Evolutionary conservation across 163 green algal genomes (phyloP).

Genomic region (Prototheca stagnorum): DNA sequence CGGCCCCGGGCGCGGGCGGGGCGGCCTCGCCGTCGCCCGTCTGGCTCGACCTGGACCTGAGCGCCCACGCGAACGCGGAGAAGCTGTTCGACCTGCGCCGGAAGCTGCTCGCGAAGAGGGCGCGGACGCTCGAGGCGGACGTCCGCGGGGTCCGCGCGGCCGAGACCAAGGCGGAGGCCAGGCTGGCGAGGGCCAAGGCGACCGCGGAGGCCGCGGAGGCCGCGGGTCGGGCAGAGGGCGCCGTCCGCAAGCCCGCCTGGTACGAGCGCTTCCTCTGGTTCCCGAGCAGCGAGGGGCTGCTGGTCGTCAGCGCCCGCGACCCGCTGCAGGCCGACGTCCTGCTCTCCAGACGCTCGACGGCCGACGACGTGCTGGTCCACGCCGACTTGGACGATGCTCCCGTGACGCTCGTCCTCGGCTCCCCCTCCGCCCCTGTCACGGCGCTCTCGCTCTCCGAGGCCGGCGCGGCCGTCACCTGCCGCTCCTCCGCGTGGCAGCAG

Average conservation of each 20-base stretch:
- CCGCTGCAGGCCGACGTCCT: slow-evolving; percentile 93
- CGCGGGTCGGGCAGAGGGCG: too few relatives aligned
- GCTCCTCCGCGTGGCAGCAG: slow-evolving; percentile 69
- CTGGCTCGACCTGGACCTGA: slow-evolving; percentile 64
- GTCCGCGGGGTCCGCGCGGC: slow-evolving; percentile 22
- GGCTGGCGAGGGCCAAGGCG: slow-evolving; percentile 26
- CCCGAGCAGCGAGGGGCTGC: slow-evolving; percentile 73
- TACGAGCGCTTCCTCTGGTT: slow-evolving; percentile 97
- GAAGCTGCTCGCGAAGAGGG: slow-evolving; percentile 67
- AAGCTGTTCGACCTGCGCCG: slow-evolving; percentile 45
- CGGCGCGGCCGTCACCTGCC: slow-evolving; percentile 65
- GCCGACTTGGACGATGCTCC: slow-evolving; percentile 76
- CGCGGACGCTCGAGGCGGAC: slow-evolving; percentile 42
- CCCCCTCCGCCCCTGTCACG: background rate
- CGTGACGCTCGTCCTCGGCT: background rate
- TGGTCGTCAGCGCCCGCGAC: slow-evolving; percentile 74
- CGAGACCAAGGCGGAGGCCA: slow-evolving; percentile 48
- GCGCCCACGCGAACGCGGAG: slow-evolving; percentile 67
- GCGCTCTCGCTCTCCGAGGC: slow-evolving; percentile 39
- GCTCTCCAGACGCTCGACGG: slow-evolving; percentile 65
- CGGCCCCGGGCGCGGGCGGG: background rate
- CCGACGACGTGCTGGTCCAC: slow-evolving; percentile 70
- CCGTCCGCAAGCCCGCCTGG: slow-evolving; percentile 73
- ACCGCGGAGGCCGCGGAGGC: slow-evolving; percentile 19
- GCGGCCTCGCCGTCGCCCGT: slow-evolving; percentile 15